Conservation (phyloP, 2,329 filamentous ascomycete genomes). For the Boeremia exigua region DNA sequence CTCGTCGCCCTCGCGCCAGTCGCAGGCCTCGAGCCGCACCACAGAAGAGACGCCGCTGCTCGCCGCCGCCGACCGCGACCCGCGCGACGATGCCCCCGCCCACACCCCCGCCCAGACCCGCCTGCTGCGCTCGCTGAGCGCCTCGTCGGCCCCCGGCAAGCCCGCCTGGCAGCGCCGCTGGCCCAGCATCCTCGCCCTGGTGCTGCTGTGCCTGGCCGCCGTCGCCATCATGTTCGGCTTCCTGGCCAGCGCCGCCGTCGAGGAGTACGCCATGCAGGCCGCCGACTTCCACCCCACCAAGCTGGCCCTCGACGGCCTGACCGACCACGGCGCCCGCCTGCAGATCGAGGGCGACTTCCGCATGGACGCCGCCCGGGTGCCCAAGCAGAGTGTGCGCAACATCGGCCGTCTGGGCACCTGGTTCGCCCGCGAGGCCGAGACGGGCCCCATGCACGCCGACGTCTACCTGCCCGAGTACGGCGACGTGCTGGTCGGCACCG, state of each 20-base stretch:
- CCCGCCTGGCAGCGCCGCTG: slow-evolving; percentile 62
- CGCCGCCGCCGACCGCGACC: slow-evolving; percentile 29
- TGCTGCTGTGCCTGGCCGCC: slow-evolving; percentile 66
- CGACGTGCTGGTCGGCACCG: slow-evolving; percentile 77
- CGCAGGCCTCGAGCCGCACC: slow-evolving; percentile 39
- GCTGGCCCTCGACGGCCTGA: slow-evolving; percentile 85
- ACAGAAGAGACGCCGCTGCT: slow-evolving; percentile 52
- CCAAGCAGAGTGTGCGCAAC: slow-evolving; percentile 72
- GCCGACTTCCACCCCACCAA: slow-evolving; percentile 81
- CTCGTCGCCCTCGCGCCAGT: slow-evolving; percentile 42
- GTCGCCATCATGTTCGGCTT: slow-evolving; percentile 82
- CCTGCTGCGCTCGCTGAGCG: slow-evolving; percentile 44
- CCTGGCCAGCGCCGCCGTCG: slow-evolving; percentile 77
- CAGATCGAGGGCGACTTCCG: slow-evolving; percentile 82
- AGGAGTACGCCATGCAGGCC: slow-evolving; percentile 86
- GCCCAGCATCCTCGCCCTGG: slow-evolving; percentile 79
- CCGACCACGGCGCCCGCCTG: slow-evolving; percentile 75
- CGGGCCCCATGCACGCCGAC: slow-evolving; percentile 71
- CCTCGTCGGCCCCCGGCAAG: slow-evolving; percentile 33
- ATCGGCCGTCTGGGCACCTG: slow-evolving; percentile 81
- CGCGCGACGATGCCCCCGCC: slow-evolving; percentile 19
- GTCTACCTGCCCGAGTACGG: slow-evolving; percentile 85
- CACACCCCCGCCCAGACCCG: slow-evolving; percentile 45
- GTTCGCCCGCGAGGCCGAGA: slow-evolving; percentile 79
- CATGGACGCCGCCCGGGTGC: slow-evolving; percentile 78